These are phyloP conservation scores for Vitis hybrid DNA, from an alignment of 177 flowering plant genomes.

Conservation along the genomic window DNA sequence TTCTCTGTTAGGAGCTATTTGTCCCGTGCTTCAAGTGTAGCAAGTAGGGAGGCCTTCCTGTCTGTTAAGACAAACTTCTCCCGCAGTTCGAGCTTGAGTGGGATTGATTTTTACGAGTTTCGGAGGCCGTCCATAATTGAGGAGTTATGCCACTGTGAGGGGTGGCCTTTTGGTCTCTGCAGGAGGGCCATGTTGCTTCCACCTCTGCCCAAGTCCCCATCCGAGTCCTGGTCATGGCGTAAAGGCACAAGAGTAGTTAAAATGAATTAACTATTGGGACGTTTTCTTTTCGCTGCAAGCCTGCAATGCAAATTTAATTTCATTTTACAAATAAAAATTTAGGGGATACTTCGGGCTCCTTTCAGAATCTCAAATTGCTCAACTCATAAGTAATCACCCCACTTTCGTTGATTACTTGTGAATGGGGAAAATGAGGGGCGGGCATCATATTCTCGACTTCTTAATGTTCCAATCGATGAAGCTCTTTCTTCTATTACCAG, in stretches of 20 bases:
- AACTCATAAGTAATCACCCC: no score
- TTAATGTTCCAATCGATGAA: no score
- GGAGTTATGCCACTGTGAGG: conserved; percentile 67
- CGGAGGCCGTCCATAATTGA: conserved; percentile 42
- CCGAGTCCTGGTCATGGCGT: conserved; percentile 86
- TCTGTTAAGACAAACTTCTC: conserved; percentile 55
- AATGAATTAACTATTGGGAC: conserved; percentile 2
- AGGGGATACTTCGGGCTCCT: no score
- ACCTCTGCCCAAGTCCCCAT: conserved; percentile 79
- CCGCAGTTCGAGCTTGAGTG: conserved; percentile 41
- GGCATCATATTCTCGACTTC: no score
- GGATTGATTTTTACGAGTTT: conserved; percentile 27
- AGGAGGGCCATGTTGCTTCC: conserved; percentile 69
- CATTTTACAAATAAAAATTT: not conserved
- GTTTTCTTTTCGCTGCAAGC: not conserved
- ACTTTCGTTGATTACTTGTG: no score
- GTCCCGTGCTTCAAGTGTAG: conserved; percentile 42
- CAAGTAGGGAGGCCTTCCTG: conserved; percentile 40
- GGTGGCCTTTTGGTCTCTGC: conserved; percentile 91
- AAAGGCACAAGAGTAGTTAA: conserved; percentile 27
- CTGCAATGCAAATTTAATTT: not conserved
- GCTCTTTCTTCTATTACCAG: no score
- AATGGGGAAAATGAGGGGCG: no score
- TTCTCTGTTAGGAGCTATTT: conserved; percentile 41
- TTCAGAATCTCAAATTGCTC: no score